Conservation (phyloP, 1,284 basidiomycete species). For the Cryptococcus sp. region DNA sequence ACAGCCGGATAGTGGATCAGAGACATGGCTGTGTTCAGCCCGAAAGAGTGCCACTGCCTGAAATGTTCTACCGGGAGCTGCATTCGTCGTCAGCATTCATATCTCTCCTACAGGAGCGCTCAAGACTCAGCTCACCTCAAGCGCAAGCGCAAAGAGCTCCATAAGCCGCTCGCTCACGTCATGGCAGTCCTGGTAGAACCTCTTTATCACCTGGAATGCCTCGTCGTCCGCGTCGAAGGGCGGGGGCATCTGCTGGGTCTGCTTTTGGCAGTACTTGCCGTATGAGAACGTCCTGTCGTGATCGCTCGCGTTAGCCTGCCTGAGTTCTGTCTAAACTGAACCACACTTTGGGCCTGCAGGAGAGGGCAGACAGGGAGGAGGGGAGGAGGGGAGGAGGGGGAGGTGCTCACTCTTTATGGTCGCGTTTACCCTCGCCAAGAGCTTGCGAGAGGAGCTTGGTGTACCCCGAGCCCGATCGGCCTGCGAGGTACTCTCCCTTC, state of each 20-base stretch:
- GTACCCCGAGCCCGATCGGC: slow-evolving; percentile 19
- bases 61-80: slow-evolving; percentile 23
- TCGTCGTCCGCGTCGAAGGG: slow-evolving; percentile 10
- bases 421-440: slow-evolving; percentile 21
- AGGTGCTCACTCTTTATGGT: slow-evolving; percentile 24
- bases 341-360: no score
- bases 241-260: slow-evolving; percentile 15
- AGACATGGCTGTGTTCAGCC: slow-evolving; percentile 22
- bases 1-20: slow-evolving; percentile 24
- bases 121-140: slow-evolving; percentile 18
- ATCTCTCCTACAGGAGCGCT: neutral
- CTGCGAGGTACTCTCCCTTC: slow-evolving; percentile 20
- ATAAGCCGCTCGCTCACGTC: slow-evolving; percentile 17
- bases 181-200: slow-evolving; percentile 23
- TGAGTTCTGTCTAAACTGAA: no score
- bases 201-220: slow-evolving; percentile 9
- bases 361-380: neutral
- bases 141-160: slow-evolving; percentile 24
- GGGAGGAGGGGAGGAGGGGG: neutral
- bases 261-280: slow-evolving; percentile 18
- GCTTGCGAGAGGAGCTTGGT: slow-evolving; percentile 21
- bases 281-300: slow-evolving; percentile 20
- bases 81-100: neutral
- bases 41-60: slow-evolving; percentile 20
- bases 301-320: neutral